Evolutionary conservation across 1,284 basidiomycete genomes (phyloP), one percentile per base, ranked within the genome.

Genomic region (Ustilago shanxiensis): DNA sequence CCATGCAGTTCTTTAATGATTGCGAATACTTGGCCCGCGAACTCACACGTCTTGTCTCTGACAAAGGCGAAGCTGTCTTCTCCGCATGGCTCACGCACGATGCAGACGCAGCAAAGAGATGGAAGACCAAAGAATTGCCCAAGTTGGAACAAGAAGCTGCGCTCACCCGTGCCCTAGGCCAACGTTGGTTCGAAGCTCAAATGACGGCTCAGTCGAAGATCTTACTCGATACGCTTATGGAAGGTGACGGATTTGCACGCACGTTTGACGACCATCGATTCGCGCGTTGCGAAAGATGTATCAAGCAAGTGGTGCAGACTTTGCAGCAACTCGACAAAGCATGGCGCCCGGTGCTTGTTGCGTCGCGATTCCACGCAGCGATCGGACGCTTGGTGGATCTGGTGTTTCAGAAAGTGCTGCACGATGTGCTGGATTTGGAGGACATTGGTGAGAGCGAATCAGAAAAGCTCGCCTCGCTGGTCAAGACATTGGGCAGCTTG

Each of bases 381-480:
- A 69, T 96, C 18, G 96, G 96, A 8, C 87, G 89, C 18, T 86
- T 97, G 13, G 90, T 93, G 14, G 92, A 98, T 67, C 88, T 90
- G 13, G 90, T 91, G 3, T 88, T 96, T 33, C 88, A 88, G 3
- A 88, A 90, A 3, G 89, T 97, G 5, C 88, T 95, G 11, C 89
- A 89, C 52, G 92, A 93, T 77, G 89, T 98, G 14, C 88, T 95
- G 51, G 90, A 90, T 0, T 88, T 98, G 55, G 89, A 90, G 2
- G 96, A 99, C 86, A 98, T 99, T 78, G 92, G 95, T 0, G 95
- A 94, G 81, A 88, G 91, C 11, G 95, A 98, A 80, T 96, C 95
- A 4, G 91, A 93, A 77, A 89, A 91, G 51, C 87, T 99, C 35
- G 92, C 92, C 77, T 91, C 93, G 81, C 88, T 98, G 0, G 93